These are phyloP conservation scores for Colletotrichum plurivorum DNA, from an alignment of 2,329 filamentous ascomycete species.

Conservation along the genomic window DNA sequence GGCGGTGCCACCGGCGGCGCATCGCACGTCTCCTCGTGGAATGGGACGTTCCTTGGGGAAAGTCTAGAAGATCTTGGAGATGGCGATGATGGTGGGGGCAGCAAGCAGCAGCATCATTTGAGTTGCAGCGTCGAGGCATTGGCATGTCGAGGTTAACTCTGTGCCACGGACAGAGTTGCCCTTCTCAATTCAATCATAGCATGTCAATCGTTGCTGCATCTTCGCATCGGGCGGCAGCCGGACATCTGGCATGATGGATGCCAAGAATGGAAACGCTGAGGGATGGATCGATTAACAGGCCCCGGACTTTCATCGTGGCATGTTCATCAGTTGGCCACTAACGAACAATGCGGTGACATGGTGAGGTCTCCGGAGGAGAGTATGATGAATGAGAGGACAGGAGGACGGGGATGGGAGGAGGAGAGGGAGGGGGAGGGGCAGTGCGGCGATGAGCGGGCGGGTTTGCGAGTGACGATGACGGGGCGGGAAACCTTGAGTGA, in stretches of 20 bases:
- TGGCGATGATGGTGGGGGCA: background rate
- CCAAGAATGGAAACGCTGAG: conserved; percentile 6
- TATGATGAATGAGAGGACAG: no score
- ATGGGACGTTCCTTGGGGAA: background rate
- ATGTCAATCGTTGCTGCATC: conserved; percentile 4
- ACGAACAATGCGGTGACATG: conserved; percentile 15
- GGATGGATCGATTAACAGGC: conserved; percentile 19
- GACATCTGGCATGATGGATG: conserved; percentile 15
- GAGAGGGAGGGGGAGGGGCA: conserved; percentile 26
- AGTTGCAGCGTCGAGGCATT: conserved; percentile 11
- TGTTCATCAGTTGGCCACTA: conserved; percentile 36
- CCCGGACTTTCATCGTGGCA: conserved; percentile 28
- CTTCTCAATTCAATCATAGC: background rate
- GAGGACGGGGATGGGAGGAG: conserved; percentile 8
- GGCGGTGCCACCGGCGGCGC: conserved; percentile 15
- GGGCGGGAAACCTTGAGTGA: conserved; percentile 28
- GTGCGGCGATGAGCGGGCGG: background rate
- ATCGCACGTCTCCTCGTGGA: conserved; percentile 13
- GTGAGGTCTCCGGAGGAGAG: no score
- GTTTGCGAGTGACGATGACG: conserved; percentile 28
- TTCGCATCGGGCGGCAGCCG: conserved; percentile 19
- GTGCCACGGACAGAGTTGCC: background rate
- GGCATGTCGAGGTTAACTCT: conserved; percentile 29
- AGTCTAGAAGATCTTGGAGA: conserved; percentile 32
- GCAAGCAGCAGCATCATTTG: conserved; percentile 15